A percentile compares a stretch with the other conserved stretches of the same genome.
Evolutionary conservation across 169 alveolate genomes (phyloP).

Genomic region (Eimeria zaria): DNA sequence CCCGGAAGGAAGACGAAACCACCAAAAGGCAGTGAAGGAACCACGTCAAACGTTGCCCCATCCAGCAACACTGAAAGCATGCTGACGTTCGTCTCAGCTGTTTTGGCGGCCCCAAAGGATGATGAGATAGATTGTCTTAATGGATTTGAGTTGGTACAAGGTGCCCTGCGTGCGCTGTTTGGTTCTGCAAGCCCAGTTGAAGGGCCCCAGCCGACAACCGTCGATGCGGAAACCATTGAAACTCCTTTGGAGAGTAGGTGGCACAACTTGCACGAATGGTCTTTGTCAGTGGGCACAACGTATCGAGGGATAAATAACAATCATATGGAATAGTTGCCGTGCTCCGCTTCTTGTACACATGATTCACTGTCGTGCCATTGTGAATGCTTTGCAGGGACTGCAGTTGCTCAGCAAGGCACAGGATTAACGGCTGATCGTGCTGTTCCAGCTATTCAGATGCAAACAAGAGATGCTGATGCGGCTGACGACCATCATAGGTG

Average conservation of each 20-base stretch:
- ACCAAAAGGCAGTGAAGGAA: neutral
- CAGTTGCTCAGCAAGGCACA: constrained; percentile 2
- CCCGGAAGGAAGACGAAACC: constrained; percentile 49
- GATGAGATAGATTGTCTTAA: constrained; percentile 24
- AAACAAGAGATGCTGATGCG: neutral
- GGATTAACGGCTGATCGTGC: neutral
- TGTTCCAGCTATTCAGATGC: neutral
- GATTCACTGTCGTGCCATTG: neutral
- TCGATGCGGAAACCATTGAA: neutral
- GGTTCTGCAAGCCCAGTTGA: neutral
- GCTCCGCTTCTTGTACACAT: neutral
- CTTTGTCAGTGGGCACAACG: neutral
- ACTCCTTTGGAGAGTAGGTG: neutral
- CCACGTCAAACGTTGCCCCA: neutral
- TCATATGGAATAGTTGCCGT: neutral
- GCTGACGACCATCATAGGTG: neutral
- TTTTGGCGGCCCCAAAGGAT: constrained; percentile 18
- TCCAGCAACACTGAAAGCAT: constrained; percentile 31
- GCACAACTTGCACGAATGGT: neutral
- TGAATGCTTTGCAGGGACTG: neutral
- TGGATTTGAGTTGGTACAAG: constrained; percentile 69
- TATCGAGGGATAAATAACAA: neutral
- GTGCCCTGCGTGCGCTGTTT: constrained; percentile 24
- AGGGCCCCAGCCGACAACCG: neutral
- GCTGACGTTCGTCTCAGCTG: constrained; percentile 49